Evolutionary conservation across 2,329 filamentous ascomycete species (phyloP).

Genomic region (Pseudocercospora ulei): DNA sequence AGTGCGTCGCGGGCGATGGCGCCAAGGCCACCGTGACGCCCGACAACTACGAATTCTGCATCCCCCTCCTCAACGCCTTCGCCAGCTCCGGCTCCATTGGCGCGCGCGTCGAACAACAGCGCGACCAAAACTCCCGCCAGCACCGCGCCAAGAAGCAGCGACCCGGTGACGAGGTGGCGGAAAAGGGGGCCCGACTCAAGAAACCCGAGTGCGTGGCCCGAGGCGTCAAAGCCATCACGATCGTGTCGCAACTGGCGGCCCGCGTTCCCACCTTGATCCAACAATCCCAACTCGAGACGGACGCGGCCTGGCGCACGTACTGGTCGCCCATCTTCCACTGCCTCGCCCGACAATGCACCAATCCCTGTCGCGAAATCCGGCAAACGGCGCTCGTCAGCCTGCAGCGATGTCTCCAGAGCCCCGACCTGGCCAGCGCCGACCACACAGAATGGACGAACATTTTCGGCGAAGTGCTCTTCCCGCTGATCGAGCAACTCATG

Average conservation of each 20-base stretch:
- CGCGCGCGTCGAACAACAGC: conserved; percentile 56
- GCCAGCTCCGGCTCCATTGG: conserved; percentile 70
- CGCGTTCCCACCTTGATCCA: conserved; percentile 80
- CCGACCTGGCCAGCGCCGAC: conserved; percentile 70
- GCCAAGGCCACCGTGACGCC: conserved; percentile 76
- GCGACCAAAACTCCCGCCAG: conserved; percentile 38
- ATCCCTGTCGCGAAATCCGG: conserved; percentile 85
- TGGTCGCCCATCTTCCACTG: conserved; percentile 93
- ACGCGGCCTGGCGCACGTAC: conserved; percentile 83
- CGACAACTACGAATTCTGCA: conserved; percentile 87
- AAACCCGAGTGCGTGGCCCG: conserved; percentile 65
- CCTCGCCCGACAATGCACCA: conserved; percentile 80
- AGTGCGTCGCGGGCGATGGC: conserved; percentile 57
- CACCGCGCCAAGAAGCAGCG: conserved; percentile 29
- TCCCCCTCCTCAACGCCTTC: conserved; percentile 79
- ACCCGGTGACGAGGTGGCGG: conserved; percentile 20
- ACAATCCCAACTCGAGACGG: conserved; percentile 73
- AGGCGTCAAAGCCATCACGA: conserved; percentile 67
- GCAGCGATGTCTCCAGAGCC: conserved; percentile 75
- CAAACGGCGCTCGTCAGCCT: conserved; percentile 78
- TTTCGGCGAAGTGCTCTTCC: conserved; percentile 87
- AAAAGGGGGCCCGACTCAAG: conserved; percentile 37
- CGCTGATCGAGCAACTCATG: conserved; percentile 72
- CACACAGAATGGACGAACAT: conserved; percentile 85
- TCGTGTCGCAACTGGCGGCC: conserved; percentile 71